Percentiles rank a stretch among this genome's conserved stretches.
These are phyloP conservation scores for Fusarium sp. DNA, from an alignment of 2,329 filamentous ascomycete genomes.

Conservation along the genomic window DNA sequence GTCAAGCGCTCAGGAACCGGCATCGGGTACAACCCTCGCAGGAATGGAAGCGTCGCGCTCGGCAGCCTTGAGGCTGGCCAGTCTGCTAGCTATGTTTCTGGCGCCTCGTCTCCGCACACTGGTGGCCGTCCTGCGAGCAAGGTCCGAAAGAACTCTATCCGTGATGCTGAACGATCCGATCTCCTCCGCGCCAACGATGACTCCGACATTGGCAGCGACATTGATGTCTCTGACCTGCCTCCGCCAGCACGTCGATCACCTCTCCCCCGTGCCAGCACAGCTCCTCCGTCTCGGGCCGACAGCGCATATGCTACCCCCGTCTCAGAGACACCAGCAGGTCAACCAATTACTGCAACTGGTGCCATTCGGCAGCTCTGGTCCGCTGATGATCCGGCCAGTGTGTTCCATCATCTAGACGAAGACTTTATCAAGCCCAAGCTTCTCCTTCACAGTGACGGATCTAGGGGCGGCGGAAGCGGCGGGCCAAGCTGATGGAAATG, in stretches of 20 bases:
- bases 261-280: slow-evolving; percentile 46
- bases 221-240: slow-evolving; percentile 74
- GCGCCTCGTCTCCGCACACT: slow-evolving; percentile 61
- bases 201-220: slow-evolving; percentile 71
- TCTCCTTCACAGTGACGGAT: slow-evolving; percentile 75
- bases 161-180: slow-evolving; percentile 63
- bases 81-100: slow-evolving; percentile 64
- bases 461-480: slow-evolving; percentile 45
- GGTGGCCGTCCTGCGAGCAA: slow-evolving; percentile 58
- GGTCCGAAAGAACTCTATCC: slow-evolving; percentile 63
- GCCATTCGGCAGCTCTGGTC: slow-evolving; percentile 85
- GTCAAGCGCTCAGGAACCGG: slow-evolving; percentile 81
- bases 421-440: slow-evolving; percentile 95
- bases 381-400: slow-evolving; percentile 86
- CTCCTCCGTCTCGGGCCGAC: slow-evolving; percentile 41
- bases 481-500: slow-evolving; percentile 35
- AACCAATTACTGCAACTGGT: slow-evolving; percentile 74
- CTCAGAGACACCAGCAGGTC: slow-evolving; percentile 44
- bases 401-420: slow-evolving; percentile 94
- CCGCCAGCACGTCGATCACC: slow-evolving; percentile 65
- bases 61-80: slow-evolving; percentile 59
- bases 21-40: slow-evolving; percentile 80
- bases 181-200: slow-evolving; percentile 64
- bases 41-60: slow-evolving; percentile 69
- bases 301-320: slow-evolving; percentile 48